phyloP scores from a whole-genome alignment of 163 green algal genomes.

The Scenedesmus sp. region DNA sequence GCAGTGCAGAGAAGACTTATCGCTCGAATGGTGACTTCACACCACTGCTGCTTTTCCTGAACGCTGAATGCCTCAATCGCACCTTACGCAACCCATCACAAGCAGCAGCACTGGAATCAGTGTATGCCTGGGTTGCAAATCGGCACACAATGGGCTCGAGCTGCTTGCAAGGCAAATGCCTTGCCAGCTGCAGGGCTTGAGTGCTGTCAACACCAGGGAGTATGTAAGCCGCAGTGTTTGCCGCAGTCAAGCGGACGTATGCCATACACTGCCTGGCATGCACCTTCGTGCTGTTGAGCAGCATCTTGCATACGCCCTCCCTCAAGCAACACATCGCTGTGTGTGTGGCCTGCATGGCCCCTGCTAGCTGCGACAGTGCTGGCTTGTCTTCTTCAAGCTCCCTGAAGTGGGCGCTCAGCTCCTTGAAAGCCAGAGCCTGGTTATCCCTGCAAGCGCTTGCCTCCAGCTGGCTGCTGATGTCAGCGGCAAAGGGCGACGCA shows the following conservation, averaged over 20 bases:
- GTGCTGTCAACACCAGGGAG: too few relatives aligned
- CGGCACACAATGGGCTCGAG: too few relatives aligned
- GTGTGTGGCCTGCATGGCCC: not conserved
- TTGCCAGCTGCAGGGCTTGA: too few relatives aligned
- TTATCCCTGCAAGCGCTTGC: not conserved
- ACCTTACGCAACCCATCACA: too few relatives aligned
- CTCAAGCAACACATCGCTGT: not conserved
- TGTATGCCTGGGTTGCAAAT: too few relatives aligned
- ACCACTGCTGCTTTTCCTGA: too few relatives aligned
- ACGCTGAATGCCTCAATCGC: too few relatives aligned
- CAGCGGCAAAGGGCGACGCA: not conserved
- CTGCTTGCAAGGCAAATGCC: too few relatives aligned
- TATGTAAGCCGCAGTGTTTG: too few relatives aligned
- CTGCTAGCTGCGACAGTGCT: not conserved
- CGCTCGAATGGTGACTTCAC: too few relatives aligned
- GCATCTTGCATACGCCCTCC: not conserved
- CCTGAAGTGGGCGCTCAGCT: not conserved
- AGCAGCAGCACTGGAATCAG: too few relatives aligned
- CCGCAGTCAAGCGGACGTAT: not conserved
- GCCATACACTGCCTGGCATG: not conserved
- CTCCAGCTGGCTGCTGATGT: not conserved
- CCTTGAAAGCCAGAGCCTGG: not conserved
- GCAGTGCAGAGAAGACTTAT: not conserved
- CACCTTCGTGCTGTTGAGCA: not conserved
- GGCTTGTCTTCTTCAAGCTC: not conserved